Base-by-base conservation (phyloP, 306 rosid genomes). In the Lathyrus tuberosus region DNA sequence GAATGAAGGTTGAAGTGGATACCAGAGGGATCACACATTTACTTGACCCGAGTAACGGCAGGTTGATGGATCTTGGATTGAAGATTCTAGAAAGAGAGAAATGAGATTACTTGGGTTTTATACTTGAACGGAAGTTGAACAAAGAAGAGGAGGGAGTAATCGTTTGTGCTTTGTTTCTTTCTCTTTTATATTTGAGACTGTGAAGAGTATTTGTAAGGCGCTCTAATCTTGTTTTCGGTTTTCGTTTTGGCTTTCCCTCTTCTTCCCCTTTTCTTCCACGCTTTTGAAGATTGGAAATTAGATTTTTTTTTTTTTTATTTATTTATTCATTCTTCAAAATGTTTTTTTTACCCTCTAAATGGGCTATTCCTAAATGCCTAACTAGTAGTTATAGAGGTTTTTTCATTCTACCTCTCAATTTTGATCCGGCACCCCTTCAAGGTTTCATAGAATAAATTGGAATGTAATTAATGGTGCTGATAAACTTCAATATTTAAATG, bases 11-110 rank as follows among this genome's bases (percentile, higher is more conserved):
- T 31, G 56, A 46, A 46, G 51, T 8, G 54, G 10, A 16, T 15
- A 42, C 86, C 84, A 22, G 88, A 88, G 87, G 87, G 89, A 93
- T 88, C 98, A 89, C 85, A 86, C 99, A 94, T 94, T 87, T 81
- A 91, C 83, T 66, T 67, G 60, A 61, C 79, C 80, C 81, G 18
- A 65, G 71, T 77, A 60, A 83, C 85, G 86, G 94, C 97, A 96
- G 87, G 80, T 88, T 83, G 58, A 76, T 59, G 77, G 93, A 89
- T 87, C 93, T 80, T 71, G 74, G 86, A 86, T 84, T 80, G 85
- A 57, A 59, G 78, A 7, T 65, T 65, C 58, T 49, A 24, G 30
- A 37, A 41, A 57, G 18, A 30, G 48, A 54, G 28, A 41, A 76
- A 83, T 80, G 62, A 82, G 87, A 73, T 20, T 24, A 77, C 77